Evolutionary conservation across 768 basidiomycete genomes (phyloP), one percentile per base, ranked within the genome.

Genomic region (Psilocybe tampanensis): DNA sequence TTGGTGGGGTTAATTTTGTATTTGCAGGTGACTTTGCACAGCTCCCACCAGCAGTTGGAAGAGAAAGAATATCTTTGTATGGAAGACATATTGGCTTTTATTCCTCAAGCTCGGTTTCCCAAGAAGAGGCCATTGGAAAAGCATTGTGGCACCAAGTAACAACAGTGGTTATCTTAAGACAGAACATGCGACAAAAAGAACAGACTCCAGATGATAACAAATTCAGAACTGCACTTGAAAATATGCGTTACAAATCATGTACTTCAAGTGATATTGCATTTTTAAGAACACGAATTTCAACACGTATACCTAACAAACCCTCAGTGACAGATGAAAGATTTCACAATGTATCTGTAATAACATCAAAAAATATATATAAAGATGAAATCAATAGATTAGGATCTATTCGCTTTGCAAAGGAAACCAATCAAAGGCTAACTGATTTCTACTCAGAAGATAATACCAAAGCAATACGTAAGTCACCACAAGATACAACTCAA

Each of bases 21-120:
- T 70, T 80, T 55, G 74, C 75, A 12, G 76, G 78, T 7, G 77
- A 80, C 60, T 78, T 81, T 70, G 77, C 72, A 7, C 78, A 80
- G 53, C 62, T 80, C 2, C 76, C 75, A 2, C 78, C 72, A 39
- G 67, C 58, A 13, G 29, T 62, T 19, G 63, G 67, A 6, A 56
- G 58, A 60, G 42, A 68, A 64, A 52, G 26, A 13, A 12, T 52
- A 36, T 19, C 60, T 13, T 43, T 61, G 43, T 60, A 60, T 55
- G 51, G 52, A 24, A 23, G 32, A 12, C 34, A 21, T n/a, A 52
- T 58, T 42, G 47, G 45, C 6, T 8, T 17, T 9, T 44, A 36
- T 36, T 13, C 55, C 11, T 24, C 11, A 5, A 54, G 43, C 29
- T 44, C 47, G 11, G 33, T 15, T 19, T 41, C 50, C 12, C 68